A percentile compares a stretch with the other conserved stretches of the same genome.
These are phyloP conservation scores for Tremellales sp. DNA, from an alignment of 1,284 basidiomycete species.

Conservation along the genomic window DNA sequence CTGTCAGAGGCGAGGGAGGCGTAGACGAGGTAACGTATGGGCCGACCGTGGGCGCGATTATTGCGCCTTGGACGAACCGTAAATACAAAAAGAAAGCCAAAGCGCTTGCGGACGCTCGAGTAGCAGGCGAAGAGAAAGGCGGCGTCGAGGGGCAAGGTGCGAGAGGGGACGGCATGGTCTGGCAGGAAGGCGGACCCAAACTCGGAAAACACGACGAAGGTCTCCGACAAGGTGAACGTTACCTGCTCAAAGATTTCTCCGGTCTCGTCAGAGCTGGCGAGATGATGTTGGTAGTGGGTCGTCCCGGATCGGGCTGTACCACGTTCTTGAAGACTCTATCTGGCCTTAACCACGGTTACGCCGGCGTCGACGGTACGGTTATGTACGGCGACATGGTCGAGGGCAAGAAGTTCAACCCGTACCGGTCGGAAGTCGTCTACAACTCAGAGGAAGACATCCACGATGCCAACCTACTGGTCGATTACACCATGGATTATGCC, in stretches of 20 bases:
- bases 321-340: slow-evolving; percentile 52
- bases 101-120: slow-evolving; percentile 19
- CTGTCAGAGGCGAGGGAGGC: slow-evolving; percentile 34
- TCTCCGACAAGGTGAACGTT: slow-evolving; percentile 37
- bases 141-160: slow-evolving; percentile 5
- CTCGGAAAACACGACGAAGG: slow-evolving; percentile 26
- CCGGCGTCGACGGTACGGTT: slow-evolving; percentile 49
- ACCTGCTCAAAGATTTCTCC: slow-evolving; percentile 37
- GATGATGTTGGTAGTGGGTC: slow-evolving; percentile 47
- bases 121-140: slow-evolving; percentile 15
- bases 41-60: slow-evolving; percentile 33
- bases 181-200: slow-evolving; percentile 10
- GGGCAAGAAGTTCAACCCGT: slow-evolving; percentile 21
- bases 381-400: slow-evolving; percentile 43
- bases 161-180: slow-evolving; percentile 20
- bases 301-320: slow-evolving; percentile 50
- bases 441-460: slow-evolving; percentile 44
- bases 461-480: slow-evolving; percentile 42
- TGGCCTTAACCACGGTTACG: slow-evolving; percentile 47
- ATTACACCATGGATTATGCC: slow-evolving; percentile 44
- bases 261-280: slow-evolving; percentile 41
- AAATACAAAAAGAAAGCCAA: slow-evolving; percentile 37
- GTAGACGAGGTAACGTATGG: slow-evolving; percentile 38
- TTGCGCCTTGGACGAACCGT: slow-evolving; percentile 30
- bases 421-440: slow-evolving; percentile 33